Evolutionary conservation across 805 yeast genomes (phyloP), one percentile per base, ranked within the genome.

Genomic region (Saturnispora bothae): DNA sequence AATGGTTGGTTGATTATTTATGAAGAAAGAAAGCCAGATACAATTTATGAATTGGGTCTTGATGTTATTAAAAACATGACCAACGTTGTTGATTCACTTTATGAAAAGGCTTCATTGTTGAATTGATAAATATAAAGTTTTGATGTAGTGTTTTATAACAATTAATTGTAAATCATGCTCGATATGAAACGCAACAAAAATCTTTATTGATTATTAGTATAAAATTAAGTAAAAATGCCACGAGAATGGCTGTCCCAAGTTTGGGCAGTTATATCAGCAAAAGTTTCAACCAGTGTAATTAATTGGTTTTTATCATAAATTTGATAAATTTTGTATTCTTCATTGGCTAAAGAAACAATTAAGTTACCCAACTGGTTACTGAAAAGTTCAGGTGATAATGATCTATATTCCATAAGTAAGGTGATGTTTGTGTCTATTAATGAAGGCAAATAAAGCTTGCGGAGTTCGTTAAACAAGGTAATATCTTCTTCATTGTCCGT

Each of bases 1-100:
- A 88, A 88, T 57, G 98, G 98, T 7, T 92, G 96, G 95, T 70
- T 92, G 51, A 78, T 85, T 48, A 75, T 92, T 42, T 92, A 83
- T 54, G 94, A 85, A 42, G 83, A 86, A 56, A 95, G 95, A 30
- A 76, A 74, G 53, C 76, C 77, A 44, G 97, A 92, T 59, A 83
- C 83, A 28, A 78, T 94, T 36, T 92, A 89, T 54, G 92, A 81
- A 46, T 77, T 89, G 39, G 81, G 94, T 31, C 71, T 89, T 48
- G 92, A 83, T 41, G 75, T 94, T 48, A 76, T 94, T 35, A 83
- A 82, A 56, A 82, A 83, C 55, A 77, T 92, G 76, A 80, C 92
- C 20, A 72, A 65, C 39, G 96, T 80, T 22, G 96, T 92, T 18
- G 97, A 92, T 51, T 69, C 84, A 49, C 68, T 92, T 51, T 92